Evolutionary conservation across 2,329 filamentous ascomycete species (phyloP), one percentile per base, ranked within the genome.

Genomic region (Fusarium continuum): DNA sequence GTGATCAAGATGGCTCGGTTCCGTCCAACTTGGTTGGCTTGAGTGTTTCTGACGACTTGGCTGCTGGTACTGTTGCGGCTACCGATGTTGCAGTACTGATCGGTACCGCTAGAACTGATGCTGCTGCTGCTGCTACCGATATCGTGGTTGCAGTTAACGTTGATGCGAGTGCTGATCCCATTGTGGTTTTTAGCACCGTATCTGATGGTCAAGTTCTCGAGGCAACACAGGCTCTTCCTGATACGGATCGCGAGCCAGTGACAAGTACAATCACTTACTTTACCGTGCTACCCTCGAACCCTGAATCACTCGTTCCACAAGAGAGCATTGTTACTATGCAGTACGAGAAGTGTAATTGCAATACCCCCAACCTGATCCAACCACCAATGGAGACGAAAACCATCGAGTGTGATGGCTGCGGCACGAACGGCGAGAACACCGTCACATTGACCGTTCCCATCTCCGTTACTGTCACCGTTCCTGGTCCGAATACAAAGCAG

Each of bases 311-410:
- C 17, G 61, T 73, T n/a, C 69, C 65, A 16, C 64, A 72, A 4
- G 68, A 75, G 53, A 76, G 75, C 44, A 67, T 69, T 38, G 73
- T 76, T 8, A 76, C 74, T 14, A 58, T 76, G 20, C 44, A 55
- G n/a, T 62, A 63, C 11, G 56, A 69, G n/a, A 47, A 63, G 4
- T 72, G 70, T 29, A 51, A 44, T 4, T 72, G 67, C 39, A 51
- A 64, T 14, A 68, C 55, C 11, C 64, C 62, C 8, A 45, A 32
- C 16, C 34, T 65, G 38, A 46, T 64, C 16, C 34, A 28, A 4
- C 50, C 64, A 4, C 56, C 68, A 8, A 70, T 72, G 70, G 46
- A 60, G 34, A 72, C 70, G 3, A 64, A 56, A 32, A 53, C 63
- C 3, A 46, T 71, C 1, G 40, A 64, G 14, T 72, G 70, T 34